Evolutionary conservation across 2,329 filamentous ascomycete species (phyloP).

Genomic region (Calycina herbarum): DNA sequence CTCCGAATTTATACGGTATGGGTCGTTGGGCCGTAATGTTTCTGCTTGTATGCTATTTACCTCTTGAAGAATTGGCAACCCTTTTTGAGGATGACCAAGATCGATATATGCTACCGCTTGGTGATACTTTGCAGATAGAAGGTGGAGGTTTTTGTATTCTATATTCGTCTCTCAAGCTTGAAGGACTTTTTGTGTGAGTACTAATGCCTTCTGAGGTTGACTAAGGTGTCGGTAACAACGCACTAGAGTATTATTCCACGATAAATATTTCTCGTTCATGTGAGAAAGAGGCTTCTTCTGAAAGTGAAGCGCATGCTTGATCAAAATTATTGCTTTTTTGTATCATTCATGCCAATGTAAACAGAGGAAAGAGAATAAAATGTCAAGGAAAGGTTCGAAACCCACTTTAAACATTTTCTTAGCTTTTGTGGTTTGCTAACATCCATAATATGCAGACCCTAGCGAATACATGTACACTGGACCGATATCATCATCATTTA

Average conservation of each 20-base stretch:
- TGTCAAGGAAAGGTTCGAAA: neutral
- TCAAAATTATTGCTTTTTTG: neutral
- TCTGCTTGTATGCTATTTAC: neutral
- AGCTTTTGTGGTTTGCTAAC: too few species aligned
- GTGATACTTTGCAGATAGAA: neutral
- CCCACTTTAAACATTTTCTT: neutral
- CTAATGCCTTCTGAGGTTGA: neutral
- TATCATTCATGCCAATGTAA: neutral
- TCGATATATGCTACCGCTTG: neutral
- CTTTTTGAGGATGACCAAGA: neutral
- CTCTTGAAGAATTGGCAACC: neutral
- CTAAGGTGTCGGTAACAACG: neutral
- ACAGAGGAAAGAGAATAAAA: neutral
- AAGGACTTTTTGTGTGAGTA: neutral
- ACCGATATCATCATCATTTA: too few species aligned
- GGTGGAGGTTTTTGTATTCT: neutral
- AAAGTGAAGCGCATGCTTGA: neutral
- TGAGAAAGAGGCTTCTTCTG: neutral
- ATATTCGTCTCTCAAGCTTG: neutral
- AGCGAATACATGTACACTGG: too few species aligned
- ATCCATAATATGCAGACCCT: too few species aligned
- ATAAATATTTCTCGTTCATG: fast-evolving
- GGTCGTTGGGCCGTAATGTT: neutral
- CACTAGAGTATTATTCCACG: neutral
- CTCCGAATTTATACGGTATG: neutral